Evolutionary conservation across 768 basidiomycete genomes (phyloP).

Genomic region (Mycena rebaudengoi): DNA sequence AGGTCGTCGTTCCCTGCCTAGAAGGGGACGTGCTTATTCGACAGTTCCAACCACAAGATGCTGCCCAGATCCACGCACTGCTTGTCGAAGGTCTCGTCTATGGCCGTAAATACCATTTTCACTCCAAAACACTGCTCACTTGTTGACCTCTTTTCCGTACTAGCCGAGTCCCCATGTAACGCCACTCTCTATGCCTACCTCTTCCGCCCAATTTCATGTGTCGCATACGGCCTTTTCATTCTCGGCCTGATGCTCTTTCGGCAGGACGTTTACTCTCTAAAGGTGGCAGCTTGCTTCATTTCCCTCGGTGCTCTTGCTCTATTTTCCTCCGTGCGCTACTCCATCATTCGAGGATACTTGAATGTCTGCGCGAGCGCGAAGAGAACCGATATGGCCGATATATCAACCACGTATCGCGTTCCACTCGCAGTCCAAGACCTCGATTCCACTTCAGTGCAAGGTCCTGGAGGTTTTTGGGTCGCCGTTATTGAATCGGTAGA

Average conservation of each 20-base stretch:
- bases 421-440: background rate
- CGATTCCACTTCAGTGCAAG: conserved; percentile 8
- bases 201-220: background rate
- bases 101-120: conserved; percentile 1
- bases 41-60: conserved; percentile 6
- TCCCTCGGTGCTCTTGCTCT: background rate
- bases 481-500: conserved; percentile 26
- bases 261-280: background rate
- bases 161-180: conserved; percentile 18
- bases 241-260: background rate
- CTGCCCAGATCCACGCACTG: conserved; percentile 10
- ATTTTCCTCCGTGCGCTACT: background rate
- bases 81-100: conserved; percentile 14
- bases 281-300: background rate
- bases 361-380: conserved; percentile 1
- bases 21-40: background rate
- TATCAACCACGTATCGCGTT: conserved; percentile 20
- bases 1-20: no score
- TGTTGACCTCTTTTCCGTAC: no score
- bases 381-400: conserved; percentile 17
- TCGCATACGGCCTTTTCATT: background rate
- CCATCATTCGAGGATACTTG: background rate
- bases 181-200: background rate
- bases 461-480: conserved; percentile 34
- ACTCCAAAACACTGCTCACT: background rate